Conservation (phyloP, 495 filamentous ascomycete species). For the Diplogelasinospora grovesii region DNA sequence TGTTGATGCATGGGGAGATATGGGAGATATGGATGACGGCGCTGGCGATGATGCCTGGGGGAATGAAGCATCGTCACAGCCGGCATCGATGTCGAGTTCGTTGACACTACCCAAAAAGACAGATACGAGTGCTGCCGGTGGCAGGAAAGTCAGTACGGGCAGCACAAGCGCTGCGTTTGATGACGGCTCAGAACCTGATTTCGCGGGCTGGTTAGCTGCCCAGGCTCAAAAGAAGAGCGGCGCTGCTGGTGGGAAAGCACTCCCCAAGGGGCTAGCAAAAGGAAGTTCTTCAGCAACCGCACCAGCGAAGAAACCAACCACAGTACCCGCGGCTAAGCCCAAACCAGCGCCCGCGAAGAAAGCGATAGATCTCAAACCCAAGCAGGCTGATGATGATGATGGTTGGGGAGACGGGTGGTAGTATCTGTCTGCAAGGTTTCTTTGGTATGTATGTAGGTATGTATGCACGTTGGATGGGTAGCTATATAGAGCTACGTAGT, state of each 20-base stretch:
- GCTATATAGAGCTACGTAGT: no score
- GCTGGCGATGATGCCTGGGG: constrained; percentile 50
- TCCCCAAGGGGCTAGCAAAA: constrained; percentile 75
- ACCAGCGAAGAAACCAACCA: constrained; percentile 20
- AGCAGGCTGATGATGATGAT: constrained; percentile 50
- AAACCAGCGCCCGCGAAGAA: constrained; percentile 30
- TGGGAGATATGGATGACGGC: constrained; percentile 58
- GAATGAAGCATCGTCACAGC: constrained; percentile 28
- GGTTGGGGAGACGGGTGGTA: constrained; percentile 68
- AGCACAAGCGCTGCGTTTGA: constrained; percentile 44
- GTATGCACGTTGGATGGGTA: no score
- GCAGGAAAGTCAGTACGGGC: constrained; percentile 13
- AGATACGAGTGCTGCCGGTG: constrained; percentile 18
- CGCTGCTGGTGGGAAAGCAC: constrained; percentile 40
- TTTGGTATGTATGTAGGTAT: no score
- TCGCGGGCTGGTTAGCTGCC: constrained; percentile 85
- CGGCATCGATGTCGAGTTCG: constrained; percentile 35
- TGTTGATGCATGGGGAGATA: constrained; percentile 68
- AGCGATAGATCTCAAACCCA: constrained; percentile 50
- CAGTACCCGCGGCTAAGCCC: neutral
- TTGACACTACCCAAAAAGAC: constrained; percentile 23
- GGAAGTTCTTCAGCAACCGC: constrained; percentile 31
- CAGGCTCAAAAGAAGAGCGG: constrained; percentile 64
- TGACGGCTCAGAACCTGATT: constrained; percentile 83
- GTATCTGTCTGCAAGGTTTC: no score